Conservation (phyloP, 2,329 filamentous ascomycete species). For the Xylaria digitata region DNA sequence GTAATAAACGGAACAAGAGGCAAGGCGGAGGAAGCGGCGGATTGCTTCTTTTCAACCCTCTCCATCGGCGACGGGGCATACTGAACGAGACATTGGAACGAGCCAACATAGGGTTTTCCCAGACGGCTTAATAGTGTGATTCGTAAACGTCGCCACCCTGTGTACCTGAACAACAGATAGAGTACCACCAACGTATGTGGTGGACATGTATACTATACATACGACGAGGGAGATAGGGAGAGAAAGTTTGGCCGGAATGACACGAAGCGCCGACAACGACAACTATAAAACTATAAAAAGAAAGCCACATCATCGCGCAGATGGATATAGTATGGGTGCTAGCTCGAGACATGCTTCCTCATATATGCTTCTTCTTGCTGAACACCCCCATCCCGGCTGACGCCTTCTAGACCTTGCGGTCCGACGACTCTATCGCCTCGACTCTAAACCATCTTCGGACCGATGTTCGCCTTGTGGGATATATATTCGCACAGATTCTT, state of each 20-base stretch:
- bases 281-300: constrained; percentile 1
- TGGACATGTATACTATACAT: background rate
- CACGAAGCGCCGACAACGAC: background rate
- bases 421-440: background rate
- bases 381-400: background rate
- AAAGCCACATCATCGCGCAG: constrained; percentile 1
- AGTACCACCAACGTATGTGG: background rate
- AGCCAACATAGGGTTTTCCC: background rate
- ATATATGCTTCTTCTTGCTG: background rate
- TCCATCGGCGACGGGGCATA: background rate
- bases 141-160: background rate
- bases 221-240: background rate
- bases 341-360: background rate
- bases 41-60: background rate
- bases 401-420: background rate
- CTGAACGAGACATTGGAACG: background rate
- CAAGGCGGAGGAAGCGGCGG: background rate
- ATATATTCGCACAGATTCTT: too few relatives aligned
- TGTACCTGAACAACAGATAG: background rate
- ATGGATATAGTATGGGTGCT: background rate
- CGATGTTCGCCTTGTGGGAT: too few relatives aligned
- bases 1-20: too few relatives aligned
- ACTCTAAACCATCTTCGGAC: background rate
- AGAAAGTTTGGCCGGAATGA: background rate
- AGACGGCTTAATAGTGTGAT: background rate